phyloP scores from a whole-genome alignment of 768 basidiomycete species.

The Harrya chromipes region DNA sequence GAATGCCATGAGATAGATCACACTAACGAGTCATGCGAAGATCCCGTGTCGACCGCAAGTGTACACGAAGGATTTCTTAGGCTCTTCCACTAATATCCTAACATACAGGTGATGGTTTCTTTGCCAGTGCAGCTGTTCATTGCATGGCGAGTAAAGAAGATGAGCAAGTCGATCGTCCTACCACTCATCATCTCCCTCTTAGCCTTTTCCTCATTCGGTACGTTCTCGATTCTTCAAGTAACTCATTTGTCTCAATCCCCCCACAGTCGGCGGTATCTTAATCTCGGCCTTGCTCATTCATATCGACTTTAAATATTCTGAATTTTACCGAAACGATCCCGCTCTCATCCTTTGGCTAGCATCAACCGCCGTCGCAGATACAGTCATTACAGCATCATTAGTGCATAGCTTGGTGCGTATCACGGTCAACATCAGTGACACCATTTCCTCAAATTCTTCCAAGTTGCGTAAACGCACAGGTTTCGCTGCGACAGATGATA shows the following conservation, averaged over 20 bases:
- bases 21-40: conserved; percentile 21
- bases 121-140: conserved; percentile 32
- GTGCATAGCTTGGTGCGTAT: conserved; percentile 42
- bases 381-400: conserved; percentile 41
- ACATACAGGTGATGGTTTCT: conserved; percentile 40
- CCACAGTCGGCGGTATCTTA: conserved; percentile 34
- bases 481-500: conserved; percentile 36
- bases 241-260: background rate
- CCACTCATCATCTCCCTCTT: conserved; percentile 23
- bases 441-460: background rate
- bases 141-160: conserved; percentile 39
- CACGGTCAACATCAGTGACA: background rate
- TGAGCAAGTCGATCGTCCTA: conserved; percentile 29
- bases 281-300: conserved; percentile 31
- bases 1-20: background rate
- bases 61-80: background rate
- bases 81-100: background rate
- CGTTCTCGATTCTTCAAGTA: background rate
- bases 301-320: conserved; percentile 28
- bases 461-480: conserved; percentile 43
- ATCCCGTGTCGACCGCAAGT: conserved; percentile 44
- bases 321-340: conserved; percentile 33
- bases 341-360: conserved; percentile 42
- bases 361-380: conserved; percentile 38
- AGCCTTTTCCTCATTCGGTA: conserved; percentile 8